Conservation (phyloP, 345 rosid genomes). For the Noccaea bulbosa region DNA sequence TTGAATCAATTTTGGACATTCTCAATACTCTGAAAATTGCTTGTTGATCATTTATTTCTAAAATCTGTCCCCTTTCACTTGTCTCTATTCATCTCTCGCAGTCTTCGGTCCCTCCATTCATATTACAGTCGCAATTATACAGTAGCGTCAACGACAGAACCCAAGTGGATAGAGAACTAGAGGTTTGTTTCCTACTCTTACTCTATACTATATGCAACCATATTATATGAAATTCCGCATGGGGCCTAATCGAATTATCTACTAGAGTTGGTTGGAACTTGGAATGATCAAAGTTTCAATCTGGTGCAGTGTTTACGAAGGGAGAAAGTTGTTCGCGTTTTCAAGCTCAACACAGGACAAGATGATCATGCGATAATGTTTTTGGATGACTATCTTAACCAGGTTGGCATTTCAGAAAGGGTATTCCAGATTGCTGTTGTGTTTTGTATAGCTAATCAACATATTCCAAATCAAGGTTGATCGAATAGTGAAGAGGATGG, state of each 20-base stretch:
- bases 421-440: too few relatives aligned
- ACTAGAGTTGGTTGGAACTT: not conserved
- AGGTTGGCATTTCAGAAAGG: slow-evolving; percentile 47
- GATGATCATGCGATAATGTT: slow-evolving; percentile 92
- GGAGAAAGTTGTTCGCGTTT: slow-evolving; percentile 73
- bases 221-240: too few relatives aligned
- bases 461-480: slow-evolving; percentile 43
- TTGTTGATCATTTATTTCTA: not conserved
- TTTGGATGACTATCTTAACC: slow-evolving; percentile 76
- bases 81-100: slow-evolving; percentile 38
- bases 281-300: not conserved
- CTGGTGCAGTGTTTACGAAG: slow-evolving; percentile 67
- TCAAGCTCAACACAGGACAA: slow-evolving; percentile 85
- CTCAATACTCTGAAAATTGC: not conserved
- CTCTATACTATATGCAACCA: too few relatives aligned
- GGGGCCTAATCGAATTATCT: too few relatives aligned
- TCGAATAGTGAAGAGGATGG: slow-evolving; percentile 62
- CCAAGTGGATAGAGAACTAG: slow-evolving; percentile 86
- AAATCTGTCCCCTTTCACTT: not conserved
- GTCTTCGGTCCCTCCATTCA: slow-evolving; percentile 75
- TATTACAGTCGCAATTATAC: slow-evolving; percentile 83
- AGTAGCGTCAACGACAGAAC: slow-evolving; percentile 86
- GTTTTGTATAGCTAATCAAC: too few relatives aligned
- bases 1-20: slow-evolving; percentile 12
- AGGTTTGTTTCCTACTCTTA: slow-evolving; percentile 52